Evolutionary conservation across 768 basidiomycete species (phyloP).

Genomic region (Amanita brunnescens): DNA sequence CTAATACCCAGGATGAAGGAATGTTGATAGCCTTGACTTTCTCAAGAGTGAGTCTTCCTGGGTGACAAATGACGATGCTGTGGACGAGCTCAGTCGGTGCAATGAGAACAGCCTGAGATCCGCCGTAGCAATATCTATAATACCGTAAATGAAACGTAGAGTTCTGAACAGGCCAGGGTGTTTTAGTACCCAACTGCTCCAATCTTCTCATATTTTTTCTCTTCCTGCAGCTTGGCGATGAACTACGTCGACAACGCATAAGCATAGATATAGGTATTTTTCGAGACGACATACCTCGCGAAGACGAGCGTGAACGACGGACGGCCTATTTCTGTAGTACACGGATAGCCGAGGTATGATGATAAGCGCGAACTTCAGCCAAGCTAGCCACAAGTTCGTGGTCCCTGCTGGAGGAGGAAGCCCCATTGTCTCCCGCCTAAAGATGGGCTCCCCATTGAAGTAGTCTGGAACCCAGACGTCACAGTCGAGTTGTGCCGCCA

Average conservation of each 20-base stretch:
- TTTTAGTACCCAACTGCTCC: slow-evolving; percentile 36
- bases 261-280: background rate
- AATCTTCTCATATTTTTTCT: slow-evolving; percentile 33
- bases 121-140: slow-evolving; percentile 36
- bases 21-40: slow-evolving; percentile 29
- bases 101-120: slow-evolving; percentile 27
- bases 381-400: slow-evolving; percentile 19
- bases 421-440: slow-evolving; percentile 17
- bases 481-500: slow-evolving; percentile 38
- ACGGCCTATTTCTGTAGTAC: slow-evolving; percentile 23
- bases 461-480: slow-evolving; percentile 62
- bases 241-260: slow-evolving; percentile 21
- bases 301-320: slow-evolving; percentile 23
- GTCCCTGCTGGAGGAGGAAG: slow-evolving; percentile 25
- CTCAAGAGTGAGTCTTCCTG: slow-evolving; percentile 24
- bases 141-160: background rate
- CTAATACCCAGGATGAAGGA: slow-evolving; percentile 30
- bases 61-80: slow-evolving; percentile 34
- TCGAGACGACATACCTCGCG: slow-evolving; percentile 18
- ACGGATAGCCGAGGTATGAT: slow-evolving; percentile 20
- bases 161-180: background rate
- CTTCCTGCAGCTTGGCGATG: slow-evolving; percentile 24
- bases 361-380: slow-evolving; percentile 19
- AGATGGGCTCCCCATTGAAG: slow-evolving; percentile 39
- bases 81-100: slow-evolving; percentile 27